Percentiles rank a stretch among this genome's conserved stretches.
Conservation (phyloP, 768 basidiomycete species). For the Strobilomyces confusus region DNA sequence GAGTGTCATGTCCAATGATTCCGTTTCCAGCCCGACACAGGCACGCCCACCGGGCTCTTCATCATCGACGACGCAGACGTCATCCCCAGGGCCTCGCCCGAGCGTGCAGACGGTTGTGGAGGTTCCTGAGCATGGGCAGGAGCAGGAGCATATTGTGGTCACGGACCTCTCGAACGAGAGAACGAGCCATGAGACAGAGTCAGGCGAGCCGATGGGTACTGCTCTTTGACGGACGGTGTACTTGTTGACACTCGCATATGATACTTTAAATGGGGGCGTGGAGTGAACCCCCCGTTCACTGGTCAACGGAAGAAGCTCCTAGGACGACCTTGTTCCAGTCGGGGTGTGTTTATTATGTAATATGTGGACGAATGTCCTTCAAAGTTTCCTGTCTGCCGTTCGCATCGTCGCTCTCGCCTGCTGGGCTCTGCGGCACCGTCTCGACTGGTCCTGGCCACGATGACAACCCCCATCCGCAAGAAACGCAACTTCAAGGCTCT, state of each 20-base stretch:
- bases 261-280: neutral
- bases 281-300: neutral
- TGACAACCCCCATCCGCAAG: constrained; percentile 71
- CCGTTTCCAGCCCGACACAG: constrained; percentile 10
- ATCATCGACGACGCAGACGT: constrained; percentile 4
- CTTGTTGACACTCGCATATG: neutral
- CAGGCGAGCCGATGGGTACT: constrained; percentile 24
- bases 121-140: constrained; percentile 20
- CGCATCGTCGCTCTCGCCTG: constrained; percentile 9
- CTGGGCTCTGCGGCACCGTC: constrained; percentile 1
- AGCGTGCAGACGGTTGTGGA: constrained; percentile 27
- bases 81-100: constrained; percentile 13
- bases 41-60: neutral
- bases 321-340: neutral
- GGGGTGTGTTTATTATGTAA: constrained; percentile 20
- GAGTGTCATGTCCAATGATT: constrained; percentile 25
- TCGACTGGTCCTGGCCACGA: constrained; percentile 15
- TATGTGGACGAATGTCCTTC: neutral
- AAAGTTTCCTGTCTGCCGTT: constrained; percentile 19
- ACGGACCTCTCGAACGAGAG: constrained; percentile 2
- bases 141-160: constrained; percentile 10
- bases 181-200: constrained; percentile 11
- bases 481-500: constrained; percentile 91
- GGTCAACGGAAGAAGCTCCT: neutral
- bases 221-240: constrained; percentile 23